Conservation (phyloP, 164 flowering plant genomes). For the Pachysandra terminalis region DNA sequence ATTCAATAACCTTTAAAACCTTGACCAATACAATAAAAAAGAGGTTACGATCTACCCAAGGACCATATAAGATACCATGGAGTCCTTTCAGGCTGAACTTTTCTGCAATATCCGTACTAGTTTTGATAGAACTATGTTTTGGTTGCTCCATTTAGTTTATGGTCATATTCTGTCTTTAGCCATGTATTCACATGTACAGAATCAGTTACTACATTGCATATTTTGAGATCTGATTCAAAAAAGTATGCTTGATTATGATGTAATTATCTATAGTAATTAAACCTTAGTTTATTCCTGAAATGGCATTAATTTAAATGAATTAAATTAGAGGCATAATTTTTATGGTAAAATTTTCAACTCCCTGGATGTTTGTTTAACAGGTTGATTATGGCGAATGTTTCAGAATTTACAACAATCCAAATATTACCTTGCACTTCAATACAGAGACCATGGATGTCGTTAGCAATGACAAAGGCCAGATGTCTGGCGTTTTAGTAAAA, state of each 20-base stretch:
- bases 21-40: no score
- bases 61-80: no score
- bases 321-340: slow-evolving; percentile 30
- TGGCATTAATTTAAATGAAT: neutral
- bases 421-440: slow-evolving; percentile 94
- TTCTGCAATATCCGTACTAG: neutral
- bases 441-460: slow-evolving; percentile 84
- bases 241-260: neutral
- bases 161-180: neutral
- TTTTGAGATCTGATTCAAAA: neutral
- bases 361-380: slow-evolving; percentile 98
- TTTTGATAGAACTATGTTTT: neutral
- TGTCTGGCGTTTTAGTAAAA: slow-evolving; percentile 82
- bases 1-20: no score
- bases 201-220: neutral
- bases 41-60: no score
- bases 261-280: neutral
- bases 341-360: slow-evolving; percentile 81
- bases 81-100: neutral
- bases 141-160: neutral
- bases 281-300: neutral
- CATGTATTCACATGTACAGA: neutral
- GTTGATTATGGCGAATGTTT: slow-evolving; percentile 99
- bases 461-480: slow-evolving; percentile 88
- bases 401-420: slow-evolving; percentile 98